Percentiles rank a stretch among this genome's conserved stretches.
These are phyloP conservation scores for Sordariomycetes sp. DNA, from an alignment of 2,329 filamentous ascomycete species.

Conservation along the genomic window DNA sequence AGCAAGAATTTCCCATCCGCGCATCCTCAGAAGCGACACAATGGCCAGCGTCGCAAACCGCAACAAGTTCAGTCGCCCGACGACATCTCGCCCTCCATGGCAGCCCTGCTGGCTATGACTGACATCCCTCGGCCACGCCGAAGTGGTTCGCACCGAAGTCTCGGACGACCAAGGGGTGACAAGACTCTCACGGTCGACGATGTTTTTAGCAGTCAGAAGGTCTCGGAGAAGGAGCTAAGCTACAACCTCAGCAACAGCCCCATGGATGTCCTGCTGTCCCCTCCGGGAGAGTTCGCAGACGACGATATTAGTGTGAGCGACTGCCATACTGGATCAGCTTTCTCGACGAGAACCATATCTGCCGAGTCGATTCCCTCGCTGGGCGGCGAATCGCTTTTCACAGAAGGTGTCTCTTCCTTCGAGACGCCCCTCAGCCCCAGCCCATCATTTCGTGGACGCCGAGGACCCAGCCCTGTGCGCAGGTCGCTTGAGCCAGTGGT, in stretches of 20 bases:
- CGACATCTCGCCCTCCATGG: slow-evolving; percentile 48
- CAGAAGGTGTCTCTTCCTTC: slow-evolving; percentile 37
- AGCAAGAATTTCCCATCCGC: slow-evolving; percentile 27
- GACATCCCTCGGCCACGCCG: slow-evolving; percentile 49
- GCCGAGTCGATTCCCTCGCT: slow-evolving; percentile 54
- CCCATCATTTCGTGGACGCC: slow-evolving; percentile 17
- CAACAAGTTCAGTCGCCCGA: slow-evolving; percentile 41
- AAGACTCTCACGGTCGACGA: slow-evolving; percentile 42
- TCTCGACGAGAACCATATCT: slow-evolving; percentile 48
- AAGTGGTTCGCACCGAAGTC: slow-evolving; percentile 31
- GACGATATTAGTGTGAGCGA: slow-evolving; percentile 41
- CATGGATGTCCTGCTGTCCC: slow-evolving; percentile 49
- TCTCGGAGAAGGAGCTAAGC: slow-evolving; percentile 50
- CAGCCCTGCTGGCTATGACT: slow-evolving; percentile 52
- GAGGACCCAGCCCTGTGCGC: slow-evolving; percentile 31
- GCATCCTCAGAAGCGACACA: slow-evolving; percentile 25
- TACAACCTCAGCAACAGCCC: slow-evolving; percentile 43
- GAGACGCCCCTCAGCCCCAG: slow-evolving; percentile 36
- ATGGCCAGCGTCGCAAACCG: slow-evolving; percentile 24
- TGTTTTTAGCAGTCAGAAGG: slow-evolving; percentile 42
- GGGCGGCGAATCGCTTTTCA: slow-evolving; percentile 42
- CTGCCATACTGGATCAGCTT: slow-evolving; percentile 39
- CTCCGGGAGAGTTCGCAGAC: slow-evolving; percentile 47
- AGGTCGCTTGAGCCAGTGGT: slow-evolving; percentile 43
- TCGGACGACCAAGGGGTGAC: slow-evolving; percentile 16